Base-by-base conservation (phyloP, 1,284 basidiomycete genomes). In the Ceratobasidium theobromae region DNA sequence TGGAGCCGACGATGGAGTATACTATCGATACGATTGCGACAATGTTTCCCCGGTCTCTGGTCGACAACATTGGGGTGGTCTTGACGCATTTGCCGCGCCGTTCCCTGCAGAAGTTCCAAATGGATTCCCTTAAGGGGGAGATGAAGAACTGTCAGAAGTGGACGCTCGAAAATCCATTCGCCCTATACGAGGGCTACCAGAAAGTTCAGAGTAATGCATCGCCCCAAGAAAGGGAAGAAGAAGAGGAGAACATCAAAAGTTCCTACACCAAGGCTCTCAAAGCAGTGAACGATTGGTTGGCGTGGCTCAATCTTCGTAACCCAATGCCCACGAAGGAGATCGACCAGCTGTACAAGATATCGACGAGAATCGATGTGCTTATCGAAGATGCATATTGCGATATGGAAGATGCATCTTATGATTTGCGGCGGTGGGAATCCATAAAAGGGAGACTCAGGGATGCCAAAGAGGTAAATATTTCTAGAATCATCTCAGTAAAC, bases 61-160 rank as follows among this genome's bases (percentile, higher is more conserved):
- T 65, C 18, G 51, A 71, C 43, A 75, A 74, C 58, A 74, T 75
- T 51, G 73, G 66, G 5, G 67, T 75, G 46, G 45, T 75, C 16
- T 75, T 75, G 55, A 75, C 74, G 33, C 72, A 71, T 48, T 51
- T 69, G 18, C 67, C 51, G 32, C 66, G 65, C 2, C 53, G 72
- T 27, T 23, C 46, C n/a, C n/a, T n/a, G 46, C 21, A 5, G 6
- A 49, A 49, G 4, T 49, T 49, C 25, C 18, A 49, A 25, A 21
- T 49, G 46, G 8, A 9, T 6, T 23, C 3, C 8, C 27, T 49
- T 12, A n/a, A 18, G 5, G 4, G 3, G 14, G 46, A 49, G 16
- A 6, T 49, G n/a, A 18, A 16, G 46, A 18, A 49, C 3, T 49
- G 21, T 25, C 18, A 18, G 25, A 14, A 27, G 3, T 49, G 46